A percentile compares a stretch with the other conserved stretches of the same genome.
Evolutionary conservation across 2,329 filamentous ascomycete genomes (phyloP).

Genomic region (Rhinocladiella similis): DNA sequence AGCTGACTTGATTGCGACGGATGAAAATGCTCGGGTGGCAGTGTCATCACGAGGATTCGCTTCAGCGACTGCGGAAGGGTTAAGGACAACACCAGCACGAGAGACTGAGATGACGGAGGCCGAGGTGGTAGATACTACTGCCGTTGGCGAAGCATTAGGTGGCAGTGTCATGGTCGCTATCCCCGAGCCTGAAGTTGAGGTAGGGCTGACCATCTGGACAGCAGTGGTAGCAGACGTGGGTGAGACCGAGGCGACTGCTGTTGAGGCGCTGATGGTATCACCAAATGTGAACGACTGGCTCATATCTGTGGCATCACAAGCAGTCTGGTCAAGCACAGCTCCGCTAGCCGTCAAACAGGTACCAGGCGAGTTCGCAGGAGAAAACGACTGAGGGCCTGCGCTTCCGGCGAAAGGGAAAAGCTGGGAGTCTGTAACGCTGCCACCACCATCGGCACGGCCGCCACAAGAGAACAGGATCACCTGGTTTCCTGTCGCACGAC

Average conservation of each 20-base stretch:
- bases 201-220: neutral
- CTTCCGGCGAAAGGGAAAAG: slow-evolving; percentile 18
- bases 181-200: neutral
- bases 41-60: slow-evolving; percentile 17
- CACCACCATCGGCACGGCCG: slow-evolving; percentile 55
- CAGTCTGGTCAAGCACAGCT: slow-evolving; percentile 16
- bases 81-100: slow-evolving; percentile 13
- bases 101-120: slow-evolving; percentile 13
- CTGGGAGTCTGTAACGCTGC: slow-evolving; percentile 17
- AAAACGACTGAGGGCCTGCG: slow-evolving; percentile 14
- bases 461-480: slow-evolving; percentile 61
- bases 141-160: neutral
- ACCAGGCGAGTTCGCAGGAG: slow-evolving; percentile 15
- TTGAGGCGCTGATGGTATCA: neutral
- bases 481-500: slow-evolving; percentile 53
- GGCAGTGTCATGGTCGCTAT: neutral
- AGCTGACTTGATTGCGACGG: slow-evolving; percentile 15
- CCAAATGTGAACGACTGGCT: slow-evolving; percentile 19
- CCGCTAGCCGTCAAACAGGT: slow-evolving; percentile 18
- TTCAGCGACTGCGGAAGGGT: slow-evolving; percentile 17
- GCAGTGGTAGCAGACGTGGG: neutral
- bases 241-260: neutral
- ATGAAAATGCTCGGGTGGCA: slow-evolving; percentile 13
- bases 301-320: slow-evolving; percentile 12
- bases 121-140: slow-evolving; percentile 2